Evolutionary conservation across 208 protist genomes (phyloP).

Genomic region (Trichomonas gallinae): DNA sequence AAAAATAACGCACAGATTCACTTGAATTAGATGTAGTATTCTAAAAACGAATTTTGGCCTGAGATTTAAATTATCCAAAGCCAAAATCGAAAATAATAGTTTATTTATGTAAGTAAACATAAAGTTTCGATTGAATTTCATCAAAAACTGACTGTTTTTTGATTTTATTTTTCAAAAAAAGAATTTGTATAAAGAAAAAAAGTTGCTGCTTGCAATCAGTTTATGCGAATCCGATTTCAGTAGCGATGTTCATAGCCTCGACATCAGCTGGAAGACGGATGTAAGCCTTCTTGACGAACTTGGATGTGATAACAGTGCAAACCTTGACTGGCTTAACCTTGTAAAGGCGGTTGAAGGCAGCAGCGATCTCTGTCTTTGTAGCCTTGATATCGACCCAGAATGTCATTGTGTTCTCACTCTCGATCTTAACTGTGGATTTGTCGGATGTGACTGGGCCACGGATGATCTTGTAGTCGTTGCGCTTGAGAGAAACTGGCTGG

Average conservation of each 20-base stretch:
- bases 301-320: background rate
- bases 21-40: too few relatives aligned
- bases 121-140: too few relatives aligned
- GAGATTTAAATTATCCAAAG: too few relatives aligned
- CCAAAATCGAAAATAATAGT: too few relatives aligned
- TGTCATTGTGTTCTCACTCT: conserved; percentile 2
- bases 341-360: background rate
- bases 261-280: background rate
- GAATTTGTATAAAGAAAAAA: background rate
- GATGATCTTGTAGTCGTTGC: conserved; percentile 9
- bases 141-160: too few relatives aligned
- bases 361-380: background rate
- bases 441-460: background rate
- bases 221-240: conserved; percentile 11
- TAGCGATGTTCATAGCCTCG: conserved; percentile 19
- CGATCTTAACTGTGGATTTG: background rate
- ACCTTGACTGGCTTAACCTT: conserved; percentile 6
- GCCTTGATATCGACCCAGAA: background rate
- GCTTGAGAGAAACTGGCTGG: background rate
- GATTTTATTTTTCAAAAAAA: too few relatives aligned
- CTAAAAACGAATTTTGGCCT: too few relatives aligned
- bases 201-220: background rate
- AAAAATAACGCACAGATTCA: too few relatives aligned
- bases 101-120: too few relatives aligned
- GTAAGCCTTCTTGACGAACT: conserved; percentile 13